phyloP scores from a whole-genome alignment of 768 basidiomycete species.

The Epithele typhae region DNA sequence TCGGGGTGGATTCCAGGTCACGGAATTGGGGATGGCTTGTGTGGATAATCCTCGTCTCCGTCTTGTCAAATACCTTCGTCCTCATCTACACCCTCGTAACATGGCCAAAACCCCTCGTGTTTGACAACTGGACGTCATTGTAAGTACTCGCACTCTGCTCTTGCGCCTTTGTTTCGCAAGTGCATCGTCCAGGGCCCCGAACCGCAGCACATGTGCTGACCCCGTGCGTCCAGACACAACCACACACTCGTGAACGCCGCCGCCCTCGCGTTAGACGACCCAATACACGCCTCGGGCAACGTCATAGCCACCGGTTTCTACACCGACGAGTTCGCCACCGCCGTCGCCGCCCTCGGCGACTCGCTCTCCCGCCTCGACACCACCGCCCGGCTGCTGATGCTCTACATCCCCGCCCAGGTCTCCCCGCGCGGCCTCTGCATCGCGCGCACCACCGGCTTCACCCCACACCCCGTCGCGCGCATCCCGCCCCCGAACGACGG shows the following conservation, averaged over 20 bases:
- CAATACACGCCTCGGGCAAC: slow-evolving; percentile 6
- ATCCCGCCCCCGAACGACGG: slow-evolving; percentile 37
- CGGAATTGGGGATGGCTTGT: too few species aligned
- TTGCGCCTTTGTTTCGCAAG: too few species aligned
- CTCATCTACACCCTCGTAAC: too few species aligned
- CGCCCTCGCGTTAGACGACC: slow-evolving; percentile 1
- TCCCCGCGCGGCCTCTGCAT: slow-evolving; percentile 37
- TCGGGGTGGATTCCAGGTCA: too few species aligned
- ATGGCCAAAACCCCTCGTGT: too few species aligned
- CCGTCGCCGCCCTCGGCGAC: slow-evolving; percentile 30
- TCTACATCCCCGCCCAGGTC: slow-evolving; percentile 32
- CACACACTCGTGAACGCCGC: slow-evolving; percentile 3
- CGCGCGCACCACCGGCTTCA: slow-evolving; percentile 36
- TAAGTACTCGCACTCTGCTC: slow-evolving; percentile 4
- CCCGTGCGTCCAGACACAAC: slow-evolving; percentile 4
- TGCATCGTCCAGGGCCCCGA: not conserved
- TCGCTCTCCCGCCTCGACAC: slow-evolving; percentile 27
- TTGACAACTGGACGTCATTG: slow-evolving; percentile 6
- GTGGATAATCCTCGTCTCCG: too few species aligned
- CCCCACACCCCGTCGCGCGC: slow-evolving; percentile 28
- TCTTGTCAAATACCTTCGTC: too few species aligned
- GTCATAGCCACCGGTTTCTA: slow-evolving; percentile 30
- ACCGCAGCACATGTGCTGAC: not conserved
- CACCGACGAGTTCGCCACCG: slow-evolving; percentile 27
- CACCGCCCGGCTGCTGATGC: slow-evolving; percentile 28